phyloP scores from a whole-genome alignment of 768 basidiomycete genomes.

The Leucocoprinus sp. region DNA sequence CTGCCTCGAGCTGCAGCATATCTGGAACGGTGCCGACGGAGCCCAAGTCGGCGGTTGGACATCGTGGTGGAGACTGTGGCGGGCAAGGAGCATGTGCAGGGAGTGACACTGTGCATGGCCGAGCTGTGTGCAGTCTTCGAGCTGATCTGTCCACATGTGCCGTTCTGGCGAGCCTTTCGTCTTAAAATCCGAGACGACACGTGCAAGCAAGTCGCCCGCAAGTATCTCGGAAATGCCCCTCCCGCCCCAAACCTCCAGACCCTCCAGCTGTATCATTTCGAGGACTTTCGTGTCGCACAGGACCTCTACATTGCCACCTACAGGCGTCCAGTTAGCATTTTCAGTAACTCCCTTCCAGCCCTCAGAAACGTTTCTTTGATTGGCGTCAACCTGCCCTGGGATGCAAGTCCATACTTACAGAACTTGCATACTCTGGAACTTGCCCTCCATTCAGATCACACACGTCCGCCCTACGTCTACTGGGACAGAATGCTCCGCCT shows the following conservation, averaged over 20 bases:
- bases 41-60: constrained; percentile 30
- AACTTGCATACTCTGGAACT: constrained; percentile 45
- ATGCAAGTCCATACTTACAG: constrained; percentile 37
- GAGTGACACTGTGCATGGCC: constrained; percentile 42
- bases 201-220: constrained; percentile 48
- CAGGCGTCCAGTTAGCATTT: constrained; percentile 49
- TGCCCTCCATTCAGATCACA: constrained; percentile 51
- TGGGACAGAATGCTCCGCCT: constrained; percentile 48
- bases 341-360: constrained; percentile 42
- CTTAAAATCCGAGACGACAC: constrained; percentile 51
- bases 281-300: constrained; percentile 43
- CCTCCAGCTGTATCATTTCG: constrained; percentile 58
- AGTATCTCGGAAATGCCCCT: constrained; percentile 41
- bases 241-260: constrained; percentile 49
- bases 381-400: constrained; percentile 61
- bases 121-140: constrained; percentile 40
- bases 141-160: constrained; percentile 37
- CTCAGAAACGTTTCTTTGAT: constrained; percentile 51
- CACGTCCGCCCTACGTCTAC: constrained; percentile 44
- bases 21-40: constrained; percentile 27
- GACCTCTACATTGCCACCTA: constrained; percentile 50
- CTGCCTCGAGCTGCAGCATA: constrained; percentile 39
- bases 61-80: constrained; percentile 53
- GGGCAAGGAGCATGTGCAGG: constrained; percentile 36
- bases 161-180: constrained; percentile 50